These are phyloP conservation scores for Przewalskia tangutica DNA, from an alignment of 257 asterid genomes.

Conservation along the genomic window DNA sequence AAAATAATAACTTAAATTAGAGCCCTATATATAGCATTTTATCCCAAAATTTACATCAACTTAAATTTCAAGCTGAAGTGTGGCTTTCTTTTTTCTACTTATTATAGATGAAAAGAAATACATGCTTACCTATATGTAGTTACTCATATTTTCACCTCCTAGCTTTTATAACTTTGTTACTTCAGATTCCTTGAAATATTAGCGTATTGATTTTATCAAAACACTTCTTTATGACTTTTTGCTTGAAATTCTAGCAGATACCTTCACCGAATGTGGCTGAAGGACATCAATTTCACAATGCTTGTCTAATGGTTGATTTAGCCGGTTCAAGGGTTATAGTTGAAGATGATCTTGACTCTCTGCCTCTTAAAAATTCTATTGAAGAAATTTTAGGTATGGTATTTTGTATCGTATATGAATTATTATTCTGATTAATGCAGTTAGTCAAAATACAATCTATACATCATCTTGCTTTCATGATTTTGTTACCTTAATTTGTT, in stretches of 20 bases:
- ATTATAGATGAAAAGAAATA: not conserved
- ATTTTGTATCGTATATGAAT: not conserved
- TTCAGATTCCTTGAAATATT: not conserved
- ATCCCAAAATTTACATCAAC: no score
- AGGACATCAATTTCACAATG: constrained; percentile 44
- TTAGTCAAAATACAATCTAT: not conserved
- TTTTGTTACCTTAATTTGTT: not conserved
- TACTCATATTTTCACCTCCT: not conserved
- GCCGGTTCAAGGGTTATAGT: constrained; percentile 41
- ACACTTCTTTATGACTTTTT: not conserved
- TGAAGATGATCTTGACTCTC: constrained; percentile 45
- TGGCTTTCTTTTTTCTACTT: not conserved
- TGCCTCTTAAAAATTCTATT: constrained; percentile 28
- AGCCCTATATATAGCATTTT: no score
- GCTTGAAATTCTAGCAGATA: constrained; percentile 23
- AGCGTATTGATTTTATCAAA: not conserved
- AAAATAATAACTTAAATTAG: no score
- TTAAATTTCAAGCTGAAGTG: no score
- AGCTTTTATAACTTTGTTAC: not conserved
- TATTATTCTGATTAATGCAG: not conserved
- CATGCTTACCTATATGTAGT: not conserved
- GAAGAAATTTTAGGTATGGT: constrained; percentile 32
- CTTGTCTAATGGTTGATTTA: constrained; percentile 37
- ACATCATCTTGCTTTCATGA: not conserved
- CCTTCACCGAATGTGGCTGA: constrained; percentile 46